phyloP scores from a whole-genome alignment of 2,329 filamentous ascomycete species.

The Immersiporthe knoxdaviesiana region DNA sequence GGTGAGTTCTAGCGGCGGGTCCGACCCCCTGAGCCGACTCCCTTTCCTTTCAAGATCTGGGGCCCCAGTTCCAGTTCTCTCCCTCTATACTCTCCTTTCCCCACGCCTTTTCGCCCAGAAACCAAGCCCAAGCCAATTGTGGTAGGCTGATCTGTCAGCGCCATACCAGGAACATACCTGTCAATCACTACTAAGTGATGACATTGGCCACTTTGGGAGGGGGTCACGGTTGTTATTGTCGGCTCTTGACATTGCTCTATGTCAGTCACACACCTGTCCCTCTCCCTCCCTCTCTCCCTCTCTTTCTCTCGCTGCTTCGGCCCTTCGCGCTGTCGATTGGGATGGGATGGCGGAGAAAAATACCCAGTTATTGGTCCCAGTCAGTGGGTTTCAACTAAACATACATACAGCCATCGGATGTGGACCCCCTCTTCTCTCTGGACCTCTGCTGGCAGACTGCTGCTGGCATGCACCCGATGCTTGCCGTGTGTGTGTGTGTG shows the following conservation, averaged over 20 bases:
- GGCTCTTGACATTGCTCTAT: background rate
- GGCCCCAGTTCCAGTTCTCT: constrained; percentile 3
- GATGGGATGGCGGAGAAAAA: background rate
- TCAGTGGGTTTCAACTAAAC: background rate
- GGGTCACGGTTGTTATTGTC: constrained; percentile 1
- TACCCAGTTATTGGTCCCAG: background rate
- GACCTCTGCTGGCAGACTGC: no score
- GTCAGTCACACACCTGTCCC: background rate
- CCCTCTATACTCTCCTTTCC: no score
- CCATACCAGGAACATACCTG: background rate
- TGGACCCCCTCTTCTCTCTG: background rate
- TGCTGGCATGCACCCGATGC: background rate
- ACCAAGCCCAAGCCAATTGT: background rate
- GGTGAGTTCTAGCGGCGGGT: background rate
- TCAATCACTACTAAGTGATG: background rate
- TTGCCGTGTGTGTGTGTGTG: background rate
- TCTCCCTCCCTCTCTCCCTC: background rate
- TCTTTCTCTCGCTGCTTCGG: background rate
- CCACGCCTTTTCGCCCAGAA: background rate
- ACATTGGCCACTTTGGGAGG: background rate
- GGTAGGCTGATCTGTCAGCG: background rate
- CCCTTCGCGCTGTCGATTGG: background rate
- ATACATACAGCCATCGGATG: background rate
- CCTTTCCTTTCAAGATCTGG: background rate
- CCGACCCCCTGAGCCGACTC: background rate